Evolutionary conservation across 1,284 basidiomycete species (phyloP).

Genomic region (Ceratobasidium sp.): DNA sequence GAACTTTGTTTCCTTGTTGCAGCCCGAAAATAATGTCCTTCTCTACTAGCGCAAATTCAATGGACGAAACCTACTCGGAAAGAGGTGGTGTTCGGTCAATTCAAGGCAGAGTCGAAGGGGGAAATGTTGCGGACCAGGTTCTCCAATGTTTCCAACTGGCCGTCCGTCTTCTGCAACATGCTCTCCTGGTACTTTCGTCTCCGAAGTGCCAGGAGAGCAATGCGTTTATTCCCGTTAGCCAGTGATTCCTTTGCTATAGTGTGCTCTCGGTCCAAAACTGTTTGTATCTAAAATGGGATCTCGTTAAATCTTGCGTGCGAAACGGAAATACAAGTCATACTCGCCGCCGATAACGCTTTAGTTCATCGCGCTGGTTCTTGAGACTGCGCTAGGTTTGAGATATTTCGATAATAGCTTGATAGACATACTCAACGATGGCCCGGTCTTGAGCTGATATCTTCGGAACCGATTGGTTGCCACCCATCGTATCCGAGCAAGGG

Average conservation of each 20-base stretch:
- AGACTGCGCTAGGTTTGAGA: conserved; percentile 63
- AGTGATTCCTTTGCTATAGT: conserved; percentile 89
- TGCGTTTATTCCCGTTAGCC: conserved; percentile 82
- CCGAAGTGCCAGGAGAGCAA: conserved; percentile 86
- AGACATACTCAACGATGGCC: conserved; percentile 88
- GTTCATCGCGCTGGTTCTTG: conserved; percentile 94
- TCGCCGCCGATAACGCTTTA: conserved; percentile 95
- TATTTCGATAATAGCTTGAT: neutral
- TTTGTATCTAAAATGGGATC: conserved; percentile 74
- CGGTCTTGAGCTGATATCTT: conserved; percentile 94
- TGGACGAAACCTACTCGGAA: conserved; percentile 82
- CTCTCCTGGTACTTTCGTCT: conserved; percentile 94
- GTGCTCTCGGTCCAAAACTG: conserved; percentile 86
- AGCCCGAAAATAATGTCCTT: conserved; percentile 92
- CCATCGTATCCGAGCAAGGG: conserved; percentile 44
- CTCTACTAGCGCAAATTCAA: conserved; percentile 96
- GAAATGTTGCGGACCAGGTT: conserved; percentile 75
- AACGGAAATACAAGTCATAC: conserved; percentile 59
- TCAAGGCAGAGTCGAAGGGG: neutral
- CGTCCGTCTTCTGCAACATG: conserved; percentile 87
- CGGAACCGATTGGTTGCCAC: conserved; percentile 73
- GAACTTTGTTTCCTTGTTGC: conserved; percentile 90
- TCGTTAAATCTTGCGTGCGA: conserved; percentile 13
- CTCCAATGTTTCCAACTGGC: conserved; percentile 89
- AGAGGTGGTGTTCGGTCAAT: neutral